Base-by-base conservation (phyloP, 164 flowering plant genomes). In the Hamamelis virginiana region DNA sequence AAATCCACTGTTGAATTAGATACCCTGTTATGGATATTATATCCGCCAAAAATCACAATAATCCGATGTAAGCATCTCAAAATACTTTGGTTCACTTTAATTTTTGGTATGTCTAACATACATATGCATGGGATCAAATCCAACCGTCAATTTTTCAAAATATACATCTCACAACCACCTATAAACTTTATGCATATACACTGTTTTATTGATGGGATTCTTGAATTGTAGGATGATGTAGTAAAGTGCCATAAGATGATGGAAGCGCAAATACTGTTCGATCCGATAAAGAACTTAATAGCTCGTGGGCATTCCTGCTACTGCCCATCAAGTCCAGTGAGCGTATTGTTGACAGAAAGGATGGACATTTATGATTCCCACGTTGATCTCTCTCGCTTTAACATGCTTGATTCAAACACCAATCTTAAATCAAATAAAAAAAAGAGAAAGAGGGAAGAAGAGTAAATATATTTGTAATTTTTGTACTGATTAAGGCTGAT, bases 271-370 rank as follows among this genome's bases (percentile, higher is more conserved):
- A 16, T 68, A n/a, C n/a, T n/a, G 68, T 70, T 43, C n/a, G 77
- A 80, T 22, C 72, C 78, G 1, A 6, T 67, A 16, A 28, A 71
- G 70, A 64, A 55, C 59, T 41, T 65, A 43, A 59, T 57, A 21
- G 41, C 41, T 33, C 41, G 41, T 6, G 41, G 41, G 6, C 41
- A 33, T 33, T 33, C 41, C 41, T 6, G 6, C 22, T 51, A 48
- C 58, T 63, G 73, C 64, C 87, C 87, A 59, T 76, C 83, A 28
- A 89, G 91, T 62, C 94, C 94, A 3, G 80, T 75, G 16, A 83
- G 86, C 0, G 90, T 84, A 9, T 38, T 87, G 69, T 67, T 67
- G 33, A 63, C 15, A 28, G 78, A 75, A 27, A 44, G 55, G 15
- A 69, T 69, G 19, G 57, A 75, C 14, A 44, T 59, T 4, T 59